Evolutionary conservation across 1,139 yeast species (phyloP).

Genomic region (Suhomyces ambrosiae): DNA sequence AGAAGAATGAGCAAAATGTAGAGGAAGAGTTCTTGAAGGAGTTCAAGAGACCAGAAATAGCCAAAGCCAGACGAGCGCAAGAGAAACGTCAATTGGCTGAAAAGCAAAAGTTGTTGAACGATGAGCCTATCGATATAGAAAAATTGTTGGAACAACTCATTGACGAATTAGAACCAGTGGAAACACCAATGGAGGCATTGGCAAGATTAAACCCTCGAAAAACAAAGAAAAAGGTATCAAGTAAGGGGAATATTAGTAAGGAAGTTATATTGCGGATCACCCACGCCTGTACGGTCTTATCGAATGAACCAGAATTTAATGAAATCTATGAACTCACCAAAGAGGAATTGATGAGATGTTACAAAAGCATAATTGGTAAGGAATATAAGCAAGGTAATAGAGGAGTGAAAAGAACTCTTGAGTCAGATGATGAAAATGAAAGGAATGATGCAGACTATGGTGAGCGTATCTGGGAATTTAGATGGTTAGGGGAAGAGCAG

Average conservation of each 20-base stretch:
- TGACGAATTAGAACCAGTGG: conserved; percentile 55
- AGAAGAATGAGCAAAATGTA: conserved; percentile 30
- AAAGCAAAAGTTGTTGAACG: conserved; percentile 11
- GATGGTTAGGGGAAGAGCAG: conserved; percentile 54
- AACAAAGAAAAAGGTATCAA: conserved; percentile 19
- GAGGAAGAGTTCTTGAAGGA: conserved; percentile 53
- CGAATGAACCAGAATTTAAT: conserved; percentile 38
- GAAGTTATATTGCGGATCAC: conserved; percentile 44
- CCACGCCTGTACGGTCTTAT: conserved; percentile 50
- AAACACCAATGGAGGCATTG: conserved; percentile 64
- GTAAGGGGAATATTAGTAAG: conserved; percentile 21
- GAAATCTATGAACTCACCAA: conserved; percentile 57
- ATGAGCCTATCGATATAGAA: conserved; percentile 18
- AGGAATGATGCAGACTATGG: conserved; percentile 27
- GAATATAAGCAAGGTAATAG: conserved; percentile 20
- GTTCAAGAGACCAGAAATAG: conserved; percentile 48
- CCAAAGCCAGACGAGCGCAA: conserved; percentile 48
- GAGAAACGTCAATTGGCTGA: conserved; percentile 23
- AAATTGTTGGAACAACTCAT: conserved; percentile 41
- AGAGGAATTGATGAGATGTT: conserved; percentile 62
- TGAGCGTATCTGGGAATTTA: conserved; percentile 58
- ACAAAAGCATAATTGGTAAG: conserved; percentile 52
- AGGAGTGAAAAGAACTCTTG: conserved; percentile 13
- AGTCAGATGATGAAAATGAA: conserved; percentile 4
- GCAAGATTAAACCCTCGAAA: conserved; percentile 43